phyloP scores from a whole-genome alignment of 2,329 filamentous ascomycete genomes.

The Eutypa lata region DNA sequence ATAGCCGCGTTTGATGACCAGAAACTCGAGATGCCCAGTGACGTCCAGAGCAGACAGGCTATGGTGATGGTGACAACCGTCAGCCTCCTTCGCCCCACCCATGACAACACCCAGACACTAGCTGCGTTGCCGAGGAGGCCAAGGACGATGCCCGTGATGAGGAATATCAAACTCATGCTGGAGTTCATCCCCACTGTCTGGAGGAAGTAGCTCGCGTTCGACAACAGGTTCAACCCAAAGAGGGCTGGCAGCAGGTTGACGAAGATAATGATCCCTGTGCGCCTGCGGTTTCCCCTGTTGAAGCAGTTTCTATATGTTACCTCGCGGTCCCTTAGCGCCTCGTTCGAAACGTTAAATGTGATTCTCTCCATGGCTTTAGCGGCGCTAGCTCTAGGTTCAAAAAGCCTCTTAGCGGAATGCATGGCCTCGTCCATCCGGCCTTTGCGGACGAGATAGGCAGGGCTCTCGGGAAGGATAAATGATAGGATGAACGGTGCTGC shows the following conservation, averaged over 20 bases:
- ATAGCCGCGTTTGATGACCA: conserved; percentile 36
- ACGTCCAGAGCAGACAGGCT: conserved; percentile 36
- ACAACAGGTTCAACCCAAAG: conserved; percentile 43
- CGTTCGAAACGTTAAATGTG: conserved; percentile 44
- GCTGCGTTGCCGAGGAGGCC: conserved; percentile 41
- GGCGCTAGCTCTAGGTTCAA: conserved; percentile 35
- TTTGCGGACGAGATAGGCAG: conserved; percentile 45
- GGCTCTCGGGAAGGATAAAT: conserved; percentile 47
- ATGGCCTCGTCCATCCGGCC: conserved; percentile 36
- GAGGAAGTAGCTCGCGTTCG: conserved; percentile 38
- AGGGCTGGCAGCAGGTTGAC: conserved; percentile 40
- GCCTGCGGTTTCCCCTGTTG: conserved; percentile 36
- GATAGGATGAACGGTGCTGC: conserved; percentile 39
- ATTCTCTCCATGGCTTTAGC: conserved; percentile 41
- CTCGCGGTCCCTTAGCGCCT: conserved; percentile 24
- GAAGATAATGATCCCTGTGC: conserved; percentile 40
- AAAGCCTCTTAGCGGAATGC: conserved; percentile 46
- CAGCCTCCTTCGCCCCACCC: conserved; percentile 37
- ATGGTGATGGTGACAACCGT: conserved; percentile 32
- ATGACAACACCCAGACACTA: conserved; percentile 41
- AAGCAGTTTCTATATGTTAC: conserved; percentile 42
- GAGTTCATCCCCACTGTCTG: conserved; percentile 32
- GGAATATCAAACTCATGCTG: conserved; percentile 35
- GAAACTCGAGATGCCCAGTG: conserved; percentile 45
- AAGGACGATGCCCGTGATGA: conserved; percentile 43